These are phyloP conservation scores for Schizothecium vesticola DNA, from an alignment of 495 filamentous ascomycete species.

Conservation along the genomic window DNA sequence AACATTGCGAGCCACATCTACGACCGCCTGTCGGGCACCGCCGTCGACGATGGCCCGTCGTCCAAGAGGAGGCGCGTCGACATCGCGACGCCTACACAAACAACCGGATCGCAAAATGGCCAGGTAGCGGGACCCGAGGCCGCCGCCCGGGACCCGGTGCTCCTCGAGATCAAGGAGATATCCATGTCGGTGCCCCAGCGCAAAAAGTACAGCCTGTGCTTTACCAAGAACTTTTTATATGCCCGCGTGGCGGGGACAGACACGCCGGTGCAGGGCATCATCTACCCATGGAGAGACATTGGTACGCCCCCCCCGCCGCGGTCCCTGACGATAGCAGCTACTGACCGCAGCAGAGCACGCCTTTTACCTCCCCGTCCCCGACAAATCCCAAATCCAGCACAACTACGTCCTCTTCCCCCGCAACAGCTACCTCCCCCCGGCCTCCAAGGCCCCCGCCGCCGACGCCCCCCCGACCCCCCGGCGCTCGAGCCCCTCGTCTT, in stretches of 20 bases:
- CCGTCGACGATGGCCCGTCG: conserved; percentile 30
- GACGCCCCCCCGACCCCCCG: conserved; percentile 18
- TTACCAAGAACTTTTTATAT: conserved; percentile 61
- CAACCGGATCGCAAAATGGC: conserved; percentile 12
- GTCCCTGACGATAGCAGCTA: neutral
- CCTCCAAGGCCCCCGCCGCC: conserved; percentile 19
- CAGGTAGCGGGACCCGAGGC: conserved; percentile 18
- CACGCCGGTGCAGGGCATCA: conserved; percentile 61
- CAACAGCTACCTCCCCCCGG: conserved; percentile 46
- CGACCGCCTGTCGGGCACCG: conserved; percentile 30
- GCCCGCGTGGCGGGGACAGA: conserved; percentile 61
- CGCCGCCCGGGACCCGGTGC: conserved; percentile 42
- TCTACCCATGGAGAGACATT: conserved; percentile 63
- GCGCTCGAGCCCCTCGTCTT: conserved; percentile 72
- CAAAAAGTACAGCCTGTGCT: conserved; percentile 83
- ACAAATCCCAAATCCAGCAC: conserved; percentile 81
- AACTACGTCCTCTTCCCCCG: conserved; percentile 85
- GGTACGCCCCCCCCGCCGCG: conserved; percentile 46
- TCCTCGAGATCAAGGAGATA: conserved; percentile 63
- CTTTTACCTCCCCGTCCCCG: conserved; percentile 80
- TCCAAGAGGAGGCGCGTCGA: conserved; percentile 49
- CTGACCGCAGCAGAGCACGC: conserved; percentile 54
- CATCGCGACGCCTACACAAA: conserved; percentile 24
- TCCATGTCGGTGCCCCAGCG: conserved; percentile 76
- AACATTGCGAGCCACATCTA: conserved; percentile 46